These are phyloP conservation scores for Amanita brunnescens DNA, from an alignment of 768 basidiomycete species.

Conservation along the genomic window DNA sequence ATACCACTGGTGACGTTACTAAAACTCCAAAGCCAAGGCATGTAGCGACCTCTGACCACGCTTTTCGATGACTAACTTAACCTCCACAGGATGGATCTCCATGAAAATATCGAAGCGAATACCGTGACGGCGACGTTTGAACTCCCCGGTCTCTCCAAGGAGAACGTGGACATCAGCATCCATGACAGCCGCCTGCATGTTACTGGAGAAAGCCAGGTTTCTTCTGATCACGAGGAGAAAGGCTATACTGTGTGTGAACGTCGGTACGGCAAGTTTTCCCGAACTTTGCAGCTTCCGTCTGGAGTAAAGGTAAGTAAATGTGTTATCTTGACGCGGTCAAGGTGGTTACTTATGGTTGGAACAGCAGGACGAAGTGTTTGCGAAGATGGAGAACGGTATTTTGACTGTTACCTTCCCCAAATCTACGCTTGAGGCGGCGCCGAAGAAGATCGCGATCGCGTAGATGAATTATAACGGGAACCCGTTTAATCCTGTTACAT, in stretches of 20 bases:
- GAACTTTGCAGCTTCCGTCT: constrained; percentile 39
- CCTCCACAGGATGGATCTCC: constrained; percentile 40
- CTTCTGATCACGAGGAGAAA: constrained; percentile 23
- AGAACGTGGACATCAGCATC: constrained; percentile 43
- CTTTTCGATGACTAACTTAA: neutral
- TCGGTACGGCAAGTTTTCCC: constrained; percentile 32
- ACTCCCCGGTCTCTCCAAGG: constrained; percentile 45
- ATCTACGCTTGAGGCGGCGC: neutral
- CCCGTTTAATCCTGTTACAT: too few relatives aligned
- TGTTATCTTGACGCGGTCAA: constrained; percentile 8
- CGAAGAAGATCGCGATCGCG: constrained; percentile 1
- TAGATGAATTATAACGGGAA: too few relatives aligned
- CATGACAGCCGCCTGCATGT: constrained; percentile 39
- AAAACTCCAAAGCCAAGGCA: too few relatives aligned
- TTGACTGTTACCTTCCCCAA: neutral
- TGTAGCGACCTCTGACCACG: neutral
- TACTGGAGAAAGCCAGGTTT: constrained; percentile 35
- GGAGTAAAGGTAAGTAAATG: constrained; percentile 36
- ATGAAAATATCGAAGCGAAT: constrained; percentile 38
- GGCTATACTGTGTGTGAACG: constrained; percentile 40
- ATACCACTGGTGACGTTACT: too few relatives aligned
- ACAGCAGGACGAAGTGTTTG: neutral
- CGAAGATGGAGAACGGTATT: neutral
- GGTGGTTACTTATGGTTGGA: too few relatives aligned
- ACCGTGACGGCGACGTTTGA: constrained; percentile 48